Percentiles rank a stretch among this genome's conserved stretches.
Evolutionary conservation across 768 basidiomycete species (phyloP).

Genomic region (Terana coerulea): DNA sequence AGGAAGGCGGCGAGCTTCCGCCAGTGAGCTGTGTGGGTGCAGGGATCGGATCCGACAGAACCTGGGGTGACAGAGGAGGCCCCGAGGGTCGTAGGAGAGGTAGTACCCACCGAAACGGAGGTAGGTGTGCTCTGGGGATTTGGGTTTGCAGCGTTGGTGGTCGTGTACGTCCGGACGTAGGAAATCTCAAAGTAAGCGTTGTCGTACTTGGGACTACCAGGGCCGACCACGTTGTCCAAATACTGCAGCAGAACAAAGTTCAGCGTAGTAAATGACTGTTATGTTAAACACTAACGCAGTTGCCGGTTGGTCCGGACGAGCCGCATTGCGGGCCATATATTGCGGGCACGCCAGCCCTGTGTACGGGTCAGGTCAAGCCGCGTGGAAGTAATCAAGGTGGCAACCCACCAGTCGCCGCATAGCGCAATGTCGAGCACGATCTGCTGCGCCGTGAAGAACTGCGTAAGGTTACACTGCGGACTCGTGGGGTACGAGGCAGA

Average conservation of each 20-base stretch:
- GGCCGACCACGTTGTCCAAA: slow-evolving; percentile 50
- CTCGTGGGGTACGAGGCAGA: slow-evolving; percentile 36
- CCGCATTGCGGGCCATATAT: slow-evolving; percentile 40
- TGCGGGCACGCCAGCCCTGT: slow-evolving; percentile 49
- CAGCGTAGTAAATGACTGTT: not conserved
- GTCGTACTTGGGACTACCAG: slow-evolving; percentile 52
- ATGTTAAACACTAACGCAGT: slow-evolving; percentile 32
- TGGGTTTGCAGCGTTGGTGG: slow-evolving; percentile 20
- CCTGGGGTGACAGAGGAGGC: slow-evolving; percentile 7
- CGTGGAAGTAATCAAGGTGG: slow-evolving; percentile 16
- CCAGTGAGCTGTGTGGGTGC: not conserved
- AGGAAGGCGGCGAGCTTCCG: not conserved
- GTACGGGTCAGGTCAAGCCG: slow-evolving; percentile 43
- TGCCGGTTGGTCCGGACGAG: slow-evolving; percentile 32
- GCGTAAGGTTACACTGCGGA: slow-evolving; percentile 36
- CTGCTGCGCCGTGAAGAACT: slow-evolving; percentile 44
- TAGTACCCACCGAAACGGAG: slow-evolving; percentile 5
- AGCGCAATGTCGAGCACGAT: slow-evolving; percentile 53
- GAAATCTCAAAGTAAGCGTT: slow-evolving; percentile 65
- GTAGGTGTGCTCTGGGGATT: slow-evolving; percentile 12
- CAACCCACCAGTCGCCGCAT: slow-evolving; percentile 44
- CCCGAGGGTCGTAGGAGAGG: slow-evolving; percentile 18
- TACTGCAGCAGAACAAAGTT: slow-evolving; percentile 31
- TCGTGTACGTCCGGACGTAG: slow-evolving; percentile 59
- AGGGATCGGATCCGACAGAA: not conserved